Percentiles rank a stretch among this genome's conserved stretches.
Conservation (phyloP, 768 basidiomycete species). For the Sistotremastrum suecicum region DNA sequence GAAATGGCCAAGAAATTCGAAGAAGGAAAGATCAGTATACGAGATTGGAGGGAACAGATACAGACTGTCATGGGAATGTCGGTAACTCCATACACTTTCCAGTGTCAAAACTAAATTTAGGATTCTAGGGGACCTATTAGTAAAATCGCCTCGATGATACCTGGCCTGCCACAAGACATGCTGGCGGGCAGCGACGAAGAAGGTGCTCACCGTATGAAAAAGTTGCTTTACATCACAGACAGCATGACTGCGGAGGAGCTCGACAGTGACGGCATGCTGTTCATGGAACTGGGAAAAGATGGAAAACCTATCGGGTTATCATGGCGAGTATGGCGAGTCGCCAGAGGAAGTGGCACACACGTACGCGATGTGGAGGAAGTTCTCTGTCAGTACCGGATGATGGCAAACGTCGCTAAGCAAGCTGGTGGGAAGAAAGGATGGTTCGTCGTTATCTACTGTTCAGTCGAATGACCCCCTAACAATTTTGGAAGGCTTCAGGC, state of each 20-base stretch:
- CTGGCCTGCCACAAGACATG: conserved; percentile 84
- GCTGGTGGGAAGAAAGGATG: conserved; percentile 96
- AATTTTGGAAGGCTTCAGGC: conserved; percentile 46
- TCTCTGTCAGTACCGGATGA: conserved; percentile 93
- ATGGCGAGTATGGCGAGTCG: conserved; percentile 81
- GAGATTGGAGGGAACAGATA: conserved; percentile 97
- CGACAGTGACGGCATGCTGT: conserved; percentile 86
- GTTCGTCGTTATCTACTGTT: conserved; percentile 24
- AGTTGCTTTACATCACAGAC: conserved; percentile 98
- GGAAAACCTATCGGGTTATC: conserved; percentile 79
- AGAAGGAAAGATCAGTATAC: conserved; percentile 91
- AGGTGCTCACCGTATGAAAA: conserved; percentile 78
- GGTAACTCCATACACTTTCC: conserved; percentile 6
- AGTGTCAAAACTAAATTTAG: not conserved
- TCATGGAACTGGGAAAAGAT: conserved; percentile 75
- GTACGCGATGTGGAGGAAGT: conserved; percentile 98
- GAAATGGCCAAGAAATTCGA: conserved; percentile 97
- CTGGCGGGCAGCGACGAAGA: conserved; percentile 92
- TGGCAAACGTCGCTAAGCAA: conserved; percentile 97
- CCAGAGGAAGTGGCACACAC: conserved; percentile 84
- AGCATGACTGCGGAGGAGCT: conserved; percentile 91
- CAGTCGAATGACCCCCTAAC: conserved; percentile 3
- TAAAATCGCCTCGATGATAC: conserved; percentile 98
- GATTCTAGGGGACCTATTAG: conserved; percentile 83
- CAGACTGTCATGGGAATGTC: conserved; percentile 97